These are phyloP conservation scores for Malassezia vespertilionis DNA, from an alignment of 1,284 basidiomycete species.

Conservation along the genomic window DNA sequence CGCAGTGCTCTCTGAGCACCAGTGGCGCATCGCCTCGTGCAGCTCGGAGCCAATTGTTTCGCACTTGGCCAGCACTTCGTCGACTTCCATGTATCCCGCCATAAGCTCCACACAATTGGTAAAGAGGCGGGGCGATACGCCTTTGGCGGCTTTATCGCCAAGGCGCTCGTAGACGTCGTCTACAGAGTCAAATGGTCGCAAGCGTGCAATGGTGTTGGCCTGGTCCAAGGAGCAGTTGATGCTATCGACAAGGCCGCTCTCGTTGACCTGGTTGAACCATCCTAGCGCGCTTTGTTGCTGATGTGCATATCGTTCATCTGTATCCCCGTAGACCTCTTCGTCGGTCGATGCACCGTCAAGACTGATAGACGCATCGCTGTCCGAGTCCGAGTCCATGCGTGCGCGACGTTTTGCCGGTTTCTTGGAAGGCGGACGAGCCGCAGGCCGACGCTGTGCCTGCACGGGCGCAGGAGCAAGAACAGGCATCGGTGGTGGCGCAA, in stretches of 20 bases:
- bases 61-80: slow-evolving; percentile 75
- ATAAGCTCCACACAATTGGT: slow-evolving; percentile 81
- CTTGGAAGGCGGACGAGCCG: slow-evolving; percentile 6
- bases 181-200: slow-evolving; percentile 70
- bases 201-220: slow-evolving; percentile 64
- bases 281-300: slow-evolving; percentile 47
- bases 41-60: slow-evolving; percentile 64
- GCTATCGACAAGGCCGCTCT: slow-evolving; percentile 70
- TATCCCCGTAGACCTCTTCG: slow-evolving; percentile 22
- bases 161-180: slow-evolving; percentile 56
- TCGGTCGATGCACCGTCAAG: slow-evolving; percentile 21
- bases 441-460: background rate
- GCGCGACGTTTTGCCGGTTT: slow-evolving; percentile 11
- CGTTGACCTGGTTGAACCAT: slow-evolving; percentile 72
- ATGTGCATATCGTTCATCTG: slow-evolving; percentile 25
- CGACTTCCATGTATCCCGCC: slow-evolving; percentile 74
- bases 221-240: slow-evolving; percentile 77
- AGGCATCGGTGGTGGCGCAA: background rate
- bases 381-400: slow-evolving; percentile 12
- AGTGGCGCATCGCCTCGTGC: slow-evolving; percentile 62
- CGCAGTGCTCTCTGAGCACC: slow-evolving; percentile 52
- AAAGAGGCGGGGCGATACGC: slow-evolving; percentile 78
- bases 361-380: slow-evolving; percentile 9
- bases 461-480: background rate
- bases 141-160: slow-evolving; percentile 73